Percentiles rank a stretch among this genome's conserved stretches.
These are phyloP conservation scores for Gossypium trilobum DNA, from an alignment of 441 rosid species.

Conservation along the genomic window DNA sequence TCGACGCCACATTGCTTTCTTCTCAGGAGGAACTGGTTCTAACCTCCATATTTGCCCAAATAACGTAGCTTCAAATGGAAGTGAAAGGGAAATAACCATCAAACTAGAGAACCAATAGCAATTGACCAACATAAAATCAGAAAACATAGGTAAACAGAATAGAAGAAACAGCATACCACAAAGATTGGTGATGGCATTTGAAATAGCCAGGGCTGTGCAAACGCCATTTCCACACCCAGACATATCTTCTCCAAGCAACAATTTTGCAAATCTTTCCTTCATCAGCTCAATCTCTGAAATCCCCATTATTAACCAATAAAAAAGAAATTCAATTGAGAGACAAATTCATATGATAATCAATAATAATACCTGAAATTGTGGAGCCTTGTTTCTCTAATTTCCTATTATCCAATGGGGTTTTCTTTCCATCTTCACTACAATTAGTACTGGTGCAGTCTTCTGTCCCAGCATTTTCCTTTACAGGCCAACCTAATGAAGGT, in stretches of 20 bases:
- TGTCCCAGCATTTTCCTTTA: slow-evolving; percentile 26
- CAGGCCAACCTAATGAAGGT: slow-evolving; percentile 49
- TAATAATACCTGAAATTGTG: slow-evolving; percentile 48
- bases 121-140: slow-evolving; percentile 6
- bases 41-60: slow-evolving; percentile 98
- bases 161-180: slow-evolving; percentile 50
- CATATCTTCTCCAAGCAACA: slow-evolving; percentile 97
- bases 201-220: slow-evolving; percentile 78
- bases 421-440: slow-evolving; percentile 29
- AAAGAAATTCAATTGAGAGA: not conserved
- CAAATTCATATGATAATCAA: not conserved
- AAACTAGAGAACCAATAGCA: slow-evolving; percentile 9
- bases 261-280: slow-evolving; percentile 91
- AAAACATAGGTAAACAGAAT: slow-evolving; percentile 4
- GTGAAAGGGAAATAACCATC: slow-evolving; percentile 14
- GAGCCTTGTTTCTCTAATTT: slow-evolving; percentile 43
- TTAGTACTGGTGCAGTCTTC: slow-evolving; percentile 32
- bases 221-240: slow-evolving; percentile 98
- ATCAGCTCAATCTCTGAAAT: slow-evolving; percentile 74
- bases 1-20: slow-evolving; percentile 95
- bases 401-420: slow-evolving; percentile 27
- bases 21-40: slow-evolving; percentile 71
- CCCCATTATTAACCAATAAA: slow-evolving; percentile 16
- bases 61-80: slow-evolving; percentile 50
- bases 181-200: slow-evolving; percentile 94